Evolutionary conservation across 148 eudicot genomes (phyloP), one percentile per base, ranked within the genome.

Genomic region (Persicaria maculosa): DNA sequence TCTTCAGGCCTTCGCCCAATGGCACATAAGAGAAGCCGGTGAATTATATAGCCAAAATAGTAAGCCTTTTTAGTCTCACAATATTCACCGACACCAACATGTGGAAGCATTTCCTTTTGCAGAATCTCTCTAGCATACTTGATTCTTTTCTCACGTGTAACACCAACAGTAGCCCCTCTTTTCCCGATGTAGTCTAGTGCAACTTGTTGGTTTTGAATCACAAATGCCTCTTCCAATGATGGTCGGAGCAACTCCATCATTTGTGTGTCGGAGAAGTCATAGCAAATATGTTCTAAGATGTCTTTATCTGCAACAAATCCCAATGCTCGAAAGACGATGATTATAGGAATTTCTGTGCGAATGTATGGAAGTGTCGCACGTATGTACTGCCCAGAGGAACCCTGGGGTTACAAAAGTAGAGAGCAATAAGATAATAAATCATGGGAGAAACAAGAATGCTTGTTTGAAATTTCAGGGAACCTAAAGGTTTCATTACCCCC

Each of bases 191-290:
- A 95, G 69, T 95, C 99, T 9, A 95, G 88, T 1, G 99, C 99
- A 69, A 95, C 99, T 87, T 95, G 85, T 74, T 95, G 99, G 82
- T 95, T 95, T 84, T 95, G 99, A 80, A 95, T 95, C 5, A 95
- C 99, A 83, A 95, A 95, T 71, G 99, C 99, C 86, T 95, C 99
- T 76, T 95, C 99, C 74, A 95, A 59, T 47, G 99, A 95, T 79
- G 99, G 99, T 53, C 97, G 88, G 67, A 95, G 90, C 85, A 95
- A 80, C 77, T 95, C 99, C 99, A 95, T 92, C 99, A 95, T 95
- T 79, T 90, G 96, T 68, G 97, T 92, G 77, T 92, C 97, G 67
- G 84, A 64, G 72, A 95, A 95, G 81, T 92, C 97, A 57, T 95
- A 95, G 78, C 99, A 95, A 61, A 92, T 95, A 85, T 95, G 99